Evolutionary conservation across 495 filamentous ascomycete genomes (phyloP), one percentile per base, ranked within the genome.

Genomic region (Hyaloscypha hepaticicola): DNA sequence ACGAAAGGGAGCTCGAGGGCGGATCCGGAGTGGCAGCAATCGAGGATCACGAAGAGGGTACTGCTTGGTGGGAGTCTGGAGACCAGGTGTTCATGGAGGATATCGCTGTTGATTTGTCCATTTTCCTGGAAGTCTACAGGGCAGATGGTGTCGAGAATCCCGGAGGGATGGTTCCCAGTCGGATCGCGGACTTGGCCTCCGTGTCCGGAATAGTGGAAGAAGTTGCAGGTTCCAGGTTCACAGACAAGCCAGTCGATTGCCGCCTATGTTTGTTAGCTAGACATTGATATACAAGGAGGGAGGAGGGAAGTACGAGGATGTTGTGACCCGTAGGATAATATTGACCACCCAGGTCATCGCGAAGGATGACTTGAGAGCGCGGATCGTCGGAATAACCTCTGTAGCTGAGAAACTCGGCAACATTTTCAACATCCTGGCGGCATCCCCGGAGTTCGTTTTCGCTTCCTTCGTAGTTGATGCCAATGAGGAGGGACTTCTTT

Each of bases 11-110:
- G 73, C 64, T 87, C 84, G 61, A 84, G 74, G 0, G 83, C 84
- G 0, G 83, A 85, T 58, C 84, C 84, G 9, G 81, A 84, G 67
- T 87, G 84, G 70, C 84, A 87, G 75, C 84, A 87, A 68, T 87
- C 84, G 63, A 87, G 80, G 34, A 87, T 72, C 57, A 86, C 78
- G 65, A 82, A 82, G 22, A 87, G 77, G 6, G 79, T 79, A 58
- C 77, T 79, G 14, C 69, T 77, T 0, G 82, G 76, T 25, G 79
- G 77, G 72, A 87, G 73, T 9, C 76, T 72, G 1, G 80, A 79
- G 52, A 87, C 79, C 52, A 87, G 78, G 33, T 75, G 72, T 31
- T 76, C 75, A 67, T 87, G 85, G 16, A 85, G 73, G 24, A 76
- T 73, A 63, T 80, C 78, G 65, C 78, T 82, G 21, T 76, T 75